phyloP scores from a whole-genome alignment of 148 eudicot species.

The Vaccinium macrocarpon region DNA sequence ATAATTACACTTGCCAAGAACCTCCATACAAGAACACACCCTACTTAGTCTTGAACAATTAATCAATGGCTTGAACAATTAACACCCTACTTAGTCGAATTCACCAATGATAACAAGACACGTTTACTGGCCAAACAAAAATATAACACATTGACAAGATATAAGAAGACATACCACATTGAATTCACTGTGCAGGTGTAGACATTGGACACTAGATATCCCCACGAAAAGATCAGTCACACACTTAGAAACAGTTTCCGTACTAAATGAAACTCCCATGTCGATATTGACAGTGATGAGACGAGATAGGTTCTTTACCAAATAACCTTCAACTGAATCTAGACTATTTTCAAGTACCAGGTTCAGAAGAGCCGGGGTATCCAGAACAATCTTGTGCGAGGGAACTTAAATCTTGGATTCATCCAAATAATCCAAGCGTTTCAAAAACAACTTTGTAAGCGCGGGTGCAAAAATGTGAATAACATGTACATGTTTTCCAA shows the following conservation, averaged over 20 bases:
- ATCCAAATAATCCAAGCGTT: too few species aligned
- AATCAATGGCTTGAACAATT: too few species aligned
- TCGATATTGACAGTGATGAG: background rate
- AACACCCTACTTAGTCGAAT: background rate
- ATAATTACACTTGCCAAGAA: background rate
- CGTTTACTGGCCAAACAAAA: background rate
- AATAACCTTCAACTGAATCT: background rate
- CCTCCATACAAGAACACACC: background rate
- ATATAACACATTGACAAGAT: background rate
- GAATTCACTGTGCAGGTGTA: background rate
- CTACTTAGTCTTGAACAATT: background rate
- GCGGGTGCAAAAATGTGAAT: constrained; percentile 1
- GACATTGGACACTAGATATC: background rate
- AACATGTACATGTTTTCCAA: background rate
- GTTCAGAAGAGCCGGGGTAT: constrained; percentile 17
- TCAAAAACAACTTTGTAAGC: background rate
- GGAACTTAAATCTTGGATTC: background rate
- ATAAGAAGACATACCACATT: background rate
- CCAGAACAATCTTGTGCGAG: background rate
- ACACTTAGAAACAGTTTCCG: background rate
- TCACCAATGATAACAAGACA: background rate
- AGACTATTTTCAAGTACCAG: background rate
- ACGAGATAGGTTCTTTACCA: background rate
- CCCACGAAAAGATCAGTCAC: background rate
- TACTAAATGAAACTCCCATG: background rate